Conservation (phyloP, 2,329 filamentous ascomycete species). For the Penicillium sp. region DNA sequence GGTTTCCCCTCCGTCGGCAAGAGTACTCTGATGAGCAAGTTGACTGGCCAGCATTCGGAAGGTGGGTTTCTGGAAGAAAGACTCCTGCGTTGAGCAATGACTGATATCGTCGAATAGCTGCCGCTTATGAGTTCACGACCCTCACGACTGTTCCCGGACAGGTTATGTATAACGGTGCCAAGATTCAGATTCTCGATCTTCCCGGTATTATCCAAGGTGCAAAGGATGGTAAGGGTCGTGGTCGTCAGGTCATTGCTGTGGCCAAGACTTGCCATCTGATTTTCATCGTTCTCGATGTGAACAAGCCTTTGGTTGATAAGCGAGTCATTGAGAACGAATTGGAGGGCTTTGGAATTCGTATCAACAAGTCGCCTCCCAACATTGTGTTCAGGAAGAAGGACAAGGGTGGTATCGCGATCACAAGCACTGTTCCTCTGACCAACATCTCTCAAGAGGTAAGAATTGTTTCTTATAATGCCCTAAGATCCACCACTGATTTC, state of each 20-base stretch:
- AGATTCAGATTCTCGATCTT: slow-evolving; percentile 97
- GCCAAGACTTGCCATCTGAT: slow-evolving; percentile 99
- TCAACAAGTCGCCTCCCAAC: slow-evolving; percentile 96
- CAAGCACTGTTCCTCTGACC: slow-evolving; percentile 87
- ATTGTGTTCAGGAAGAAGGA: slow-evolving; percentile 99
- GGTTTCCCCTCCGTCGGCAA: slow-evolving; percentile 98
- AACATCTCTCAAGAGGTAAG: slow-evolving; percentile 84
- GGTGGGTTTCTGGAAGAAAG: slow-evolving; percentile 41
- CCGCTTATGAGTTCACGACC: slow-evolving; percentile 98
- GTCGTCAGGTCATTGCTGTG: slow-evolving; percentile 97
- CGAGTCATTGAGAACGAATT: slow-evolving; percentile 91
- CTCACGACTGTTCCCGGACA: slow-evolving; percentile 96
- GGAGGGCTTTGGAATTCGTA: slow-evolving; percentile 95
- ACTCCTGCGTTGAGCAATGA: neutral
- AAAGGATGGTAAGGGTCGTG: slow-evolving; percentile 96
- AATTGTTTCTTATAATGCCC: slow-evolving; percentile 2
- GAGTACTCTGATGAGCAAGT: slow-evolving; percentile 91
- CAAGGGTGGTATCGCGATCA: slow-evolving; percentile 95
- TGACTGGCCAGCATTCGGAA: slow-evolving; percentile 97
- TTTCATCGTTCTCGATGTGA: slow-evolving; percentile 97
- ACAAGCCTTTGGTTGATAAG: slow-evolving; percentile 97
- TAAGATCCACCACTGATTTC: slow-evolving; percentile 22
- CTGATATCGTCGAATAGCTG: slow-evolving; percentile 58
- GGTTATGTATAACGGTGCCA: slow-evolving; percentile 94
- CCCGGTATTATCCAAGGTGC: slow-evolving; percentile 98